Percentiles rank a stretch among this genome's conserved stretches.
These are phyloP conservation scores for Cryptococcus hybrid DNA, from an alignment of 1,284 basidiomycete species.

Conservation along the genomic window DNA sequence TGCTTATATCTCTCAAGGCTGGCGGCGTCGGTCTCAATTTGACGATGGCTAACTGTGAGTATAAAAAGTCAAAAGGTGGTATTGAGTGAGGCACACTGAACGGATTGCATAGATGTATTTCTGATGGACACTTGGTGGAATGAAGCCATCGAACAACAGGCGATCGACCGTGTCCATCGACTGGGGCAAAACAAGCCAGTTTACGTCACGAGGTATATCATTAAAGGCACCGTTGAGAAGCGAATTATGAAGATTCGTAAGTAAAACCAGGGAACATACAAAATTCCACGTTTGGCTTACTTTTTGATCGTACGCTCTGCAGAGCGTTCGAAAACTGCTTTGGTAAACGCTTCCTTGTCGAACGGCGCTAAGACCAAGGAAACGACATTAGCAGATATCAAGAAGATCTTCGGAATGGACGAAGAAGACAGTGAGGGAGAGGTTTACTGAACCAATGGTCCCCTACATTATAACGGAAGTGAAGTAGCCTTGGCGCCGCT, in stretches of 20 bases:
- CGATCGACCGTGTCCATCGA: slow-evolving; percentile 57
- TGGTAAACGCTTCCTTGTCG: slow-evolving; percentile 49
- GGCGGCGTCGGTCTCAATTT: slow-evolving; percentile 86
- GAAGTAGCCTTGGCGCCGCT: not conserved
- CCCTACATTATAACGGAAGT: not conserved
- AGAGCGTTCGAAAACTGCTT: slow-evolving; percentile 49
- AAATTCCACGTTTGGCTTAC: not conserved
- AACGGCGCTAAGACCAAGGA: slow-evolving; percentile 37
- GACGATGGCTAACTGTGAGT: slow-evolving; percentile 50
- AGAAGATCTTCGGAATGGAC: slow-evolving; percentile 50
- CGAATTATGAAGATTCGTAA: slow-evolving; percentile 75
- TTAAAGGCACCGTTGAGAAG: slow-evolving; percentile 62
- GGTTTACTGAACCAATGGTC: not conserved
- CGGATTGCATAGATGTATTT: slow-evolving; percentile 70
- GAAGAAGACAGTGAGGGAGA: slow-evolving; percentile 45
- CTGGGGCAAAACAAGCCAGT: slow-evolving; percentile 57
- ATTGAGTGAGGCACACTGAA: slow-evolving; percentile 27
- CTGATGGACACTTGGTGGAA: slow-evolving; percentile 99
- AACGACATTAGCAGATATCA: slow-evolving; percentile 46
- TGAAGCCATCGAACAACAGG: slow-evolving; percentile 84
- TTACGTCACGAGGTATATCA: slow-evolving; percentile 84
- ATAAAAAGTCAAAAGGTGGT: not conserved
- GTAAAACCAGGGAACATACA: slow-evolving; percentile 6
- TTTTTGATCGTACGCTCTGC: not conserved
- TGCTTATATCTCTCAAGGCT: slow-evolving; percentile 88